phyloP scores from a whole-genome alignment of 371 early-diverging fungal genomes.

The Mortierella sp. region DNA sequence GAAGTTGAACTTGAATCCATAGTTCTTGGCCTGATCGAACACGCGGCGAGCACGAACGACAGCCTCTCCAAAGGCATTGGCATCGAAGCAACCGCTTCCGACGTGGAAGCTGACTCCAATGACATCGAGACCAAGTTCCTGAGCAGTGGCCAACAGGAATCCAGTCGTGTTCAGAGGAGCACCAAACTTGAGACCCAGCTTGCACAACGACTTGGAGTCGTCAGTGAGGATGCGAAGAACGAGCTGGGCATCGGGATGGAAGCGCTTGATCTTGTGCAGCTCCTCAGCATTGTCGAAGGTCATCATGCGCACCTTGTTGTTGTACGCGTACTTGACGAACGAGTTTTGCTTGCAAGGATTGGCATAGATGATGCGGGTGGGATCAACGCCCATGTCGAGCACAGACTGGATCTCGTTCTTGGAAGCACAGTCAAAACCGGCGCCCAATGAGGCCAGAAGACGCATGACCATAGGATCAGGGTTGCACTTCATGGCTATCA shows the following conservation, averaged over 20 bases:
- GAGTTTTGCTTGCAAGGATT: constrained; percentile 98
- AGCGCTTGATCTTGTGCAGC: constrained; percentile 88
- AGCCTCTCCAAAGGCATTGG: constrained; percentile 92
- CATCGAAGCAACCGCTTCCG: constrained; percentile 94
- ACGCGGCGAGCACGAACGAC: constrained; percentile 85
- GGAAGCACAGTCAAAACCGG: constrained; percentile 96
- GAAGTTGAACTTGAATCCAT: constrained; percentile 83
- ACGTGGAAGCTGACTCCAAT: constrained; percentile 96
- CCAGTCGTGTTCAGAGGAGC: constrained; percentile 81
- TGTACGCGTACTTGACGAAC: constrained; percentile 87
- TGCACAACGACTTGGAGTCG: constrained; percentile 92
- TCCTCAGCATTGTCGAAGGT: constrained; percentile 99
- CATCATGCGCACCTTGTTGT: constrained; percentile 86
- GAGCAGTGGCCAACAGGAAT: constrained; percentile 78
- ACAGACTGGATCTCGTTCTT: constrained; percentile 88
- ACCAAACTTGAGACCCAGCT: constrained; percentile 97
- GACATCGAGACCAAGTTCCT: constrained; percentile 84
- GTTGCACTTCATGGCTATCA: constrained; percentile 93
- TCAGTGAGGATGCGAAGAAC: constrained; percentile 95
- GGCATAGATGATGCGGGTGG: constrained; percentile 93
- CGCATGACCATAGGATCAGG: constrained; percentile 90
- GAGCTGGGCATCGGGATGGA: constrained; percentile 85
- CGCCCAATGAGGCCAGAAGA: constrained; percentile 85
- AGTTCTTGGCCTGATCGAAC: constrained; percentile 82
- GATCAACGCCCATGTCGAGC: constrained; percentile 80